Conservation (phyloP, 805 yeast species). For the Maudiozyma serrabonitensis region DNA sequence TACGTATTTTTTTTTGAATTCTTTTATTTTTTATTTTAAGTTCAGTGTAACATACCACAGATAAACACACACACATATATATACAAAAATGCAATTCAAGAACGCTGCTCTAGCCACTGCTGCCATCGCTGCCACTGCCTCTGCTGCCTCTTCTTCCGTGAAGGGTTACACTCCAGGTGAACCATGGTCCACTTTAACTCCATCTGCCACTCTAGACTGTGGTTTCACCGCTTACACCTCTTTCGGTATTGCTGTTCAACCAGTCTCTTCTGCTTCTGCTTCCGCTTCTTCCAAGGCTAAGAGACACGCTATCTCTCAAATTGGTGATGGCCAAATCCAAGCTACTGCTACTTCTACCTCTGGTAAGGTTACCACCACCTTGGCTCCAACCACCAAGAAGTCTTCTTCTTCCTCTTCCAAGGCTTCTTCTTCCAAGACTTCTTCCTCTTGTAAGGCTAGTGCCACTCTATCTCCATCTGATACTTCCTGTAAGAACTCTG, state of each 20-base stretch:
- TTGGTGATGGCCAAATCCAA: conserved; percentile 50
- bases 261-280: conserved; percentile 28
- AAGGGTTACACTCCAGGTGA: conserved; percentile 15
- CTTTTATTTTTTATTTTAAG: background rate
- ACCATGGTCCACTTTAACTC: conserved; percentile 64
- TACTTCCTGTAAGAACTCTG: conserved; percentile 32
- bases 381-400: conserved; percentile 18
- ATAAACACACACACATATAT: too few relatives aligned
- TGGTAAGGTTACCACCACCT: conserved; percentile 9
- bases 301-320: conserved; percentile 42
- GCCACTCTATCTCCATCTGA: conserved; percentile 12
- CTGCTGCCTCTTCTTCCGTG: conserved; percentile 12
- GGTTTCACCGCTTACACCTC: conserved; percentile 46
- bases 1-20: too few relatives aligned
- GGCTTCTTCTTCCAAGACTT: conserved; percentile 11
- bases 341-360: conserved; percentile 23
- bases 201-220: conserved; percentile 43
- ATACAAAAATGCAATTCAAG: conserved; percentile 19
- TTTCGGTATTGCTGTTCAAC: conserved; percentile 63
- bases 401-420: conserved; percentile 19
- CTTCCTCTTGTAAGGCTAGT: conserved; percentile 17
- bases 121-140: conserved; percentile 14
- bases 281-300: conserved; percentile 19
- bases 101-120: conserved; percentile 14
- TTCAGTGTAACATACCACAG: background rate